A percentile compares a stretch with the other conserved stretches of the same genome.
These are phyloP conservation scores for Cucurbitaria berberidis DNA, from an alignment of 2,329 filamentous ascomycete genomes.

Conservation along the genomic window DNA sequence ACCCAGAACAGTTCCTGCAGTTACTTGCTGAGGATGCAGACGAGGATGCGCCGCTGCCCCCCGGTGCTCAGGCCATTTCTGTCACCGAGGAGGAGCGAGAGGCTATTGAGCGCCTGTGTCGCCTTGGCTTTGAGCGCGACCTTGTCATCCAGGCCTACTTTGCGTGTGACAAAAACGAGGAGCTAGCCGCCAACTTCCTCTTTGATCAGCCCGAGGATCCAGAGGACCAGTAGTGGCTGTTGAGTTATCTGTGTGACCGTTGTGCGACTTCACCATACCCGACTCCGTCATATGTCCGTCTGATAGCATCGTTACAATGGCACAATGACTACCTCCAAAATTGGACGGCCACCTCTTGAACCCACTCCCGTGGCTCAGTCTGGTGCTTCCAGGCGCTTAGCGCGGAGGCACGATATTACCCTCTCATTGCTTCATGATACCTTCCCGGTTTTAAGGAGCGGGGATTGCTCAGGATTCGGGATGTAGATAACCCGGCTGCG, in stretches of 20 bases:
- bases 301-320: conserved; percentile 31
- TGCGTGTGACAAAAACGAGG: conserved; percentile 99
- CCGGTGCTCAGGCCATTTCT: conserved; percentile 84
- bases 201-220: conserved; percentile 96
- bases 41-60: conserved; percentile 82
- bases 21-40: conserved; percentile 87
- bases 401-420: conserved; percentile 7
- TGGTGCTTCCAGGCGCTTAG: conserved; percentile 15
- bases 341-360: conserved; percentile 21
- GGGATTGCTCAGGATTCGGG: conserved; percentile 6
- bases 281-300: conserved; percentile 22
- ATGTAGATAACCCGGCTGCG: conserved; percentile 4
- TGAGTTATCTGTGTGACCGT: conserved; percentile 18
- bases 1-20: conserved; percentile 92
- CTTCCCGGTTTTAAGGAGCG: conserved; percentile 15
- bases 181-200: conserved; percentile 95
- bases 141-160: conserved; percentile 98
- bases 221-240: conserved; percentile 54
- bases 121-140: conserved; percentile 90
- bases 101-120: conserved; percentile 93
- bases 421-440: conserved; percentile 19
- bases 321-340: conserved; percentile 23
- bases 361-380: conserved; percentile 12
- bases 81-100: conserved; percentile 97
- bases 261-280: conserved; percentile 34